Evolutionary conservation across 345 rosid species (phyloP), one percentile per base, ranked within the genome.

Genomic region (Eucalyptus virginea): DNA sequence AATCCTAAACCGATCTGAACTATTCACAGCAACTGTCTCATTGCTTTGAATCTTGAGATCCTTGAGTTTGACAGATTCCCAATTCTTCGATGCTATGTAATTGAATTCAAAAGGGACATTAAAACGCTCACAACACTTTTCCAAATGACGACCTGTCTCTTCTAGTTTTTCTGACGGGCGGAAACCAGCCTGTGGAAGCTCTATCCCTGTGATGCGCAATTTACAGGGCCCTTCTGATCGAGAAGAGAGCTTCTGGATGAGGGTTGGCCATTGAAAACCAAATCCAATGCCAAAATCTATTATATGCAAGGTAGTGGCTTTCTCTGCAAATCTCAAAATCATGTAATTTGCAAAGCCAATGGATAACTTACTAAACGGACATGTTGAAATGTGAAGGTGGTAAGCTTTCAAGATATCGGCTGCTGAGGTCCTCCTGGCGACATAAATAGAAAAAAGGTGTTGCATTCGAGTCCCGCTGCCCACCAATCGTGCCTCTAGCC

Each of bases 401-500:
- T 89, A 91, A 87, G 91, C 90, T 90, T 90, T 92, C 90, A 92
- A 67, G 87, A 90, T 54, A 69, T 90, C 91, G 5, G 91, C 87
- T 37, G 90, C 90, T 24, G 88, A 85, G 67, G 62, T 80, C 89
- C 54, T 54, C 87, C 83, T 90, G 90, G 88, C 54, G 58, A 30
- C 37, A 51, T 45, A 19, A 28, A 90, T 86, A 26, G 87, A 87
- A 72, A 87, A 90, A 56, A 91, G 91, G 87, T 54, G 90, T 62
- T 90, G 93, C 28, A 89, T 90, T 91, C 51, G 91, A 45, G 92
- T 47, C 30, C 94, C 94, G 13, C 90, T 90, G 24, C 96, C 96
- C 60, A 89, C 93, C 89, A 97, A 87, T 50, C 99, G 97, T 6
- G 95, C 96, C 92, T 96, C 96, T 21, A 97, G 97, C 42, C 95